Conservation (phyloP, 176 grass and related monocot genomes). For the Triticum monococcum region DNA sequence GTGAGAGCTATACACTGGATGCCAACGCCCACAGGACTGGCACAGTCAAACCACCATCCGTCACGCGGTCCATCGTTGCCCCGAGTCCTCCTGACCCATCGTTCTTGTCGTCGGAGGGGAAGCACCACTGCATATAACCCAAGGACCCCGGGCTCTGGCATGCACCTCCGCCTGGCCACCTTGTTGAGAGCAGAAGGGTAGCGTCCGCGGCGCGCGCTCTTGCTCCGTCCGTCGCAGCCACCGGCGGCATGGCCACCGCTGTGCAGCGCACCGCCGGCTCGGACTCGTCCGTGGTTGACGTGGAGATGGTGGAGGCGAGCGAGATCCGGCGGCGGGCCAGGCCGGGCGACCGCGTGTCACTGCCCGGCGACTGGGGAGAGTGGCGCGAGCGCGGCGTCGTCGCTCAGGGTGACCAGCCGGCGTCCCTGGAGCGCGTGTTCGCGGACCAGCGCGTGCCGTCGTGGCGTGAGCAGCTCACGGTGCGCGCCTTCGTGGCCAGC, state of each 20-base stretch:
- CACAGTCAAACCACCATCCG: not conserved
- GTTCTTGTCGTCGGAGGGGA: not conserved
- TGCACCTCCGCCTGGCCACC: not conserved
- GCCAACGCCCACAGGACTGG: not conserved
- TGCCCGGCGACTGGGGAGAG: too few species aligned
- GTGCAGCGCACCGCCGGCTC: not conserved
- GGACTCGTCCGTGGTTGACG: constrained; percentile 5
- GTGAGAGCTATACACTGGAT: not conserved
- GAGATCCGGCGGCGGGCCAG: constrained; percentile 28
- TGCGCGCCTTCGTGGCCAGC: constrained; percentile 61
- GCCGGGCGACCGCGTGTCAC: too few species aligned
- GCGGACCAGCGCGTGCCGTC: constrained; percentile 41
- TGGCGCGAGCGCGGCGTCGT: not conserved
- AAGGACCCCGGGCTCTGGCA: too few species aligned
- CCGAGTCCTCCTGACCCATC: not conserved
- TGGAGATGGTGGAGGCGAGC: constrained; percentile 38
- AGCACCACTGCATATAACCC: too few species aligned
- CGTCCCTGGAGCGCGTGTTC: constrained; percentile 45
- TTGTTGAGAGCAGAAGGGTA: not conserved
- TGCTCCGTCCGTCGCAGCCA: not conserved
- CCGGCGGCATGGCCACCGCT: not conserved
- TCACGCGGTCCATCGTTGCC: not conserved
- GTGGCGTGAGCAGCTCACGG: constrained; percentile 76
- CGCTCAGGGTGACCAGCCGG: not conserved
- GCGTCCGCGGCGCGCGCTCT: not conserved